Conservation (phyloP, 495 filamentous ascomycete genomes). For the Penicillium canariense region DNA sequence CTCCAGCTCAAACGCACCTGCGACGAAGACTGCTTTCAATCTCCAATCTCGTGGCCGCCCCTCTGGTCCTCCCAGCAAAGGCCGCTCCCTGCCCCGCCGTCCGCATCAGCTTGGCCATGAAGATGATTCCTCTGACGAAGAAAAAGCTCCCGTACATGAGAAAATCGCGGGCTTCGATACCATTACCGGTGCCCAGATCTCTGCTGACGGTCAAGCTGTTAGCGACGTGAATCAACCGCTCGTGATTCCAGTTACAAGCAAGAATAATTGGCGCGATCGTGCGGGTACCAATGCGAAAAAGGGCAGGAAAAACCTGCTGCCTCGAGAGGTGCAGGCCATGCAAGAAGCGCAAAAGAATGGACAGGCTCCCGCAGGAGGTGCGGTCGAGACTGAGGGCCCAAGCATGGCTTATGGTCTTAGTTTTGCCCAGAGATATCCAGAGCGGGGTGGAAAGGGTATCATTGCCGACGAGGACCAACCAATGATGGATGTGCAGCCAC, state of each 20-base stretch:
- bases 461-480: slow-evolving; percentile 23
- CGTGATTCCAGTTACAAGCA: slow-evolving; percentile 64
- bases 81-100: slow-evolving; percentile 32
- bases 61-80: slow-evolving; percentile 13
- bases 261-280: slow-evolving; percentile 69
- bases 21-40: slow-evolving; percentile 36
- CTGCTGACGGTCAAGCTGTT: slow-evolving; percentile 31
- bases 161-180: slow-evolving; percentile 61
- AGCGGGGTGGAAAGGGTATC: slow-evolving; percentile 20
- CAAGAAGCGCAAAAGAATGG: slow-evolving; percentile 38
- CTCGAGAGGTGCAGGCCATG: slow-evolving; percentile 49
- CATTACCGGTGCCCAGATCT: slow-evolving; percentile 53
- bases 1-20: slow-evolving; percentile 19
- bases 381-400: slow-evolving; percentile 36
- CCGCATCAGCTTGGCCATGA: slow-evolving; percentile 36
- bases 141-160: slow-evolving; percentile 40
- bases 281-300: slow-evolving; percentile 49
- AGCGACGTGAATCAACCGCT: slow-evolving; percentile 46
- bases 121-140: slow-evolving; percentile 51
- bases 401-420: slow-evolving; percentile 48
- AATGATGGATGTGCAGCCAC: slow-evolving; percentile 31
- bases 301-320: slow-evolving; percentile 51
- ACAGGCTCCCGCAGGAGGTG: slow-evolving; percentile 24
- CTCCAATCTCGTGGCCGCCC: slow-evolving; percentile 30
- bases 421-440: slow-evolving; percentile 33